phyloP scores from a whole-genome alignment of 441 rosid genomes.

The Theobroma grandiflorum region DNA sequence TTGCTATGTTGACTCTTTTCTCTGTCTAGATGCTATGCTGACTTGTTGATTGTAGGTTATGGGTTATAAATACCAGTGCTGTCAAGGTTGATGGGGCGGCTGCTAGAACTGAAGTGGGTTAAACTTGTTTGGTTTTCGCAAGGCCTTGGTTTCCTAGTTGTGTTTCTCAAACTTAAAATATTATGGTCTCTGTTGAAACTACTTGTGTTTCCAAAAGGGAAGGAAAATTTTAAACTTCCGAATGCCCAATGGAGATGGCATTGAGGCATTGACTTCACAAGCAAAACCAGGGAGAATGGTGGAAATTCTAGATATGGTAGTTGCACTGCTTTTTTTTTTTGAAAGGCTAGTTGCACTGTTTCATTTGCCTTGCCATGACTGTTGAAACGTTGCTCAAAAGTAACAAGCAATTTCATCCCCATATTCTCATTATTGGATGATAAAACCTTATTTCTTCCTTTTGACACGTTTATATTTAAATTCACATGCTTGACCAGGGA shows the following conservation, averaged over 20 bases:
- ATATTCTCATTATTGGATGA: background rate
- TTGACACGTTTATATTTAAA: too few species aligned
- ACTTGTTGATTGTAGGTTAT: background rate
- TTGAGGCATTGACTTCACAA: background rate
- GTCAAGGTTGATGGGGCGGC: background rate
- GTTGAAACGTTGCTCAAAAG: background rate
- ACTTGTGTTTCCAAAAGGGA: too few species aligned
- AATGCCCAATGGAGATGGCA: background rate
- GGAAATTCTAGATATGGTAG: background rate
- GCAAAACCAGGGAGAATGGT: too few species aligned
- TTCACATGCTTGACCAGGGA: background rate
- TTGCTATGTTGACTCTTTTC: background rate
- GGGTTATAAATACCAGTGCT: too few species aligned
- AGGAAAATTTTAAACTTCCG: too few species aligned
- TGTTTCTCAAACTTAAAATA: background rate
- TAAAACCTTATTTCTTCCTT: background rate
- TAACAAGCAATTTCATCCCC: background rate
- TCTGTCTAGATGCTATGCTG: background rate
- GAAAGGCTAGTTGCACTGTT: background rate
- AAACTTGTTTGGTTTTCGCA: background rate
- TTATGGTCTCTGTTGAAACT: background rate
- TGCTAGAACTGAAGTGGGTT: background rate
- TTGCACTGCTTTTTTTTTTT: background rate
- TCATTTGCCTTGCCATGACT: background rate
- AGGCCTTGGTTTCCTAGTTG: too few species aligned